These are phyloP conservation scores for Cordyceps fumosorosea DNA, from an alignment of 2,329 filamentous ascomycete species.

Conservation along the genomic window DNA sequence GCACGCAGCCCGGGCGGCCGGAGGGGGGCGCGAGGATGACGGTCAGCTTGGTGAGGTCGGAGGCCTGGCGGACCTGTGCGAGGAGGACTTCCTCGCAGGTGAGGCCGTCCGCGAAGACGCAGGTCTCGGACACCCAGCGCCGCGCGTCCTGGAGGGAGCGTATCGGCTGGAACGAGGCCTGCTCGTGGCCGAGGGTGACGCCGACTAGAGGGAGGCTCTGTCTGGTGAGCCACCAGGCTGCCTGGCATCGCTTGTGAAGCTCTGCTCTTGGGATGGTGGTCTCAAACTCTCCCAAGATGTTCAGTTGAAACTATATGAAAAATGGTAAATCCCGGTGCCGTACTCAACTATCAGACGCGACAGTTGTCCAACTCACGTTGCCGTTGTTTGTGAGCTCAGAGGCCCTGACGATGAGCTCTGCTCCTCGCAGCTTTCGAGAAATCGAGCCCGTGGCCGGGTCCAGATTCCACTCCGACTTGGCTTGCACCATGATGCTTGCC, in stretches of 20 bases:
- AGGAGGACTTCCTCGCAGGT: background rate
- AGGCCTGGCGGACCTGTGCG: background rate
- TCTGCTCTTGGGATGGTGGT: background rate
- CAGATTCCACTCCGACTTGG: background rate
- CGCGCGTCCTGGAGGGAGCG: background rate
- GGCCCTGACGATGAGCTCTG: conserved; percentile 1
- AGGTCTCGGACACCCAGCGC: background rate
- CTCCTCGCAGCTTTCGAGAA: background rate
- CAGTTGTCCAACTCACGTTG: background rate
- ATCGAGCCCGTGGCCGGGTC: background rate
- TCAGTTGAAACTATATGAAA: background rate
- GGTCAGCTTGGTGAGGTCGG: background rate
- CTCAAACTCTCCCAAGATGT: background rate
- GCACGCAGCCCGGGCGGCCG: background rate
- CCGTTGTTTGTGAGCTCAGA: background rate
- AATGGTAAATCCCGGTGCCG: background rate
- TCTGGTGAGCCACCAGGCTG: conserved; percentile 2
- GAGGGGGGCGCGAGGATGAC: background rate
- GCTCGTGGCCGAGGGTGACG: background rate
- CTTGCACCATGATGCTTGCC: background rate
- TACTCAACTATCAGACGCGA: background rate
- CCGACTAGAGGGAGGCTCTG: background rate
- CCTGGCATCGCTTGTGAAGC: background rate
- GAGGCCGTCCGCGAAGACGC: background rate
- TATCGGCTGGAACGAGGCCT: background rate